Percentiles rank a stretch among this genome's conserved stretches.
These are phyloP conservation scores for Trichoderma citrinoviride DNA, from an alignment of 2,329 filamentous ascomycete genomes.

Conservation along the genomic window DNA sequence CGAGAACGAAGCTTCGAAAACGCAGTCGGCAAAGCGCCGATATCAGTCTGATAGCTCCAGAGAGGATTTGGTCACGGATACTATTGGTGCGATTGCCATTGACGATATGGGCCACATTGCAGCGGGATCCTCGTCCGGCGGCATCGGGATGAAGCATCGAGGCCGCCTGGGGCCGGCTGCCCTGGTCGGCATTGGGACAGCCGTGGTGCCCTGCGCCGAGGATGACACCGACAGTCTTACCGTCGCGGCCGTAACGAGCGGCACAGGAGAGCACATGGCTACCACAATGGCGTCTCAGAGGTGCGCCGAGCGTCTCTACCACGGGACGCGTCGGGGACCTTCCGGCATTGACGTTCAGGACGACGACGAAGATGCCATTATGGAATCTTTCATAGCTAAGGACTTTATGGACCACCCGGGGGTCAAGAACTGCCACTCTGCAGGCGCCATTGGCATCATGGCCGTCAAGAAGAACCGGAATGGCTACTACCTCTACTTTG, in stretches of 20 bases:
- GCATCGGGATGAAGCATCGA: constrained; percentile 96
- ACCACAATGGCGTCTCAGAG: constrained; percentile 87
- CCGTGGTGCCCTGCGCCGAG: constrained; percentile 74
- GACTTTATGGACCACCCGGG: constrained; percentile 94
- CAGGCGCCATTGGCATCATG: constrained; percentile 88
- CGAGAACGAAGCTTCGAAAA: constrained; percentile 12
- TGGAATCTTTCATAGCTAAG: constrained; percentile 74
- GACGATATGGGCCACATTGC: constrained; percentile 85
- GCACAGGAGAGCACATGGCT: constrained; percentile 97
- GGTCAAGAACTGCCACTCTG: constrained; percentile 73
- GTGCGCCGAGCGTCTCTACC: constrained; percentile 82
- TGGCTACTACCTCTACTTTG: constrained; percentile 85
- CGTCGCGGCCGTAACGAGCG: constrained; percentile 85
- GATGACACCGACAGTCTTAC: constrained; percentile 66
- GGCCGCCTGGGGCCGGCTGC: constrained; percentile 91
- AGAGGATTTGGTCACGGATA: constrained; percentile 78
- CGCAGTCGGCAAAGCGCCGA: constrained; percentile 24
- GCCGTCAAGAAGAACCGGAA: constrained; percentile 77
- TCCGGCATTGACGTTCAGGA: constrained; percentile 63
- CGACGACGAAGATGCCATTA: constrained; percentile 71
- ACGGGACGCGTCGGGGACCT: constrained; percentile 58
- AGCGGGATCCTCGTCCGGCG: constrained; percentile 91
- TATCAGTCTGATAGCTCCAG: constrained; percentile 28
- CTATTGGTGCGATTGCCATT: constrained; percentile 91
- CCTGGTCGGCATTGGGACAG: constrained; percentile 85